Base-by-base conservation (phyloP, 2,329 filamentous ascomycete species). In the Davidsoniella eucalypti region DNA sequence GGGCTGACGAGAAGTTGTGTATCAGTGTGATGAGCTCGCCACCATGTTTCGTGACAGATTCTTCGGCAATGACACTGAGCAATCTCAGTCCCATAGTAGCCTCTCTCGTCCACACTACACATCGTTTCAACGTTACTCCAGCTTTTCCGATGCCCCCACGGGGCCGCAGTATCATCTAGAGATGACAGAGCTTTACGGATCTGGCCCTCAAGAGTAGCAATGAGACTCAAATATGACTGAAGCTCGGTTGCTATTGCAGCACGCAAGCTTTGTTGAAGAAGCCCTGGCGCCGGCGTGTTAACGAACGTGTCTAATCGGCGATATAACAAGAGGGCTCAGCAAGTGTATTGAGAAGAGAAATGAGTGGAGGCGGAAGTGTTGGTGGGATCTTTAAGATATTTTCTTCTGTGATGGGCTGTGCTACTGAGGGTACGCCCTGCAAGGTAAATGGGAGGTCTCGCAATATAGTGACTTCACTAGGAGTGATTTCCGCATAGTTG, bases 91-190 rank as follows among this genome's bases (percentile, higher is more conserved):
- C 92, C 82, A 96, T 93, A 1, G 92, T 98, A 5, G 92, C 87
- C 64, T 98, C 93, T 57, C 90, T 78, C 7, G 88, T 96, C 93
- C 93, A 98, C 21, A 98, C 84, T 2, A 98, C 84, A 58, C 90
- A 96, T 61, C 92, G 75, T 64, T 96, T 96, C 47, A 98, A 69
- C 0, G 92, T 98, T 12, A 98, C 90, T 1, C 88, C 87, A 1
- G 85, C 82, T 58, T 88, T 92, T 5, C 86, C 82, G 49, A 93
- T 78, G 1, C 82, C 82, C 42, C 76, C 75, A 44, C 80, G 73
- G 2, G 83, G 77, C n/a, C 3, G 76, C 75, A 2, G 70, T 68
- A 47, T 83, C 78, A 55, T 85, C 78, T n/a, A 92, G 67, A 6
- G 82, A 77, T 4, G 81, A 73, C 45, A 96, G 67, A 1, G 88